These are phyloP conservation scores for Nicotiana sylvestris DNA, from an alignment of 257 asterid genomes.

Conservation along the genomic window DNA sequence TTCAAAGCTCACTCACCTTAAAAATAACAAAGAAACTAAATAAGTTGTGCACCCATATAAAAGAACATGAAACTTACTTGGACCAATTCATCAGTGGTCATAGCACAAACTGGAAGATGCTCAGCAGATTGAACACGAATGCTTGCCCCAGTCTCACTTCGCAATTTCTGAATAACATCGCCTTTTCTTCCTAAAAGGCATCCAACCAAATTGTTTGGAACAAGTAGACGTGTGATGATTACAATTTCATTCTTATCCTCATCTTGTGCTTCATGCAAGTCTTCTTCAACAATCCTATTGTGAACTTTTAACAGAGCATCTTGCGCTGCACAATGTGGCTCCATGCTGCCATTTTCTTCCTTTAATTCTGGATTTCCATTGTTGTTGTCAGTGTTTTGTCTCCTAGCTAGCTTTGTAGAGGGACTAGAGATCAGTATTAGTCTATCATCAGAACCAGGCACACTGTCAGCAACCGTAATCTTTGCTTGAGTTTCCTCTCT, in stretches of 20 bases:
- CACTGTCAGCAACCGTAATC: constrained; percentile 64
- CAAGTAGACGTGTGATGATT: constrained; percentile 69
- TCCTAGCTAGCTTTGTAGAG: constrained; percentile 43
- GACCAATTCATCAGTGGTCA: constrained; percentile 60
- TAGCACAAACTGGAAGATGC: constrained; percentile 60
- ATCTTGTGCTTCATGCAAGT: constrained; percentile 37
- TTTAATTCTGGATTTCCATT: constrained; percentile 16
- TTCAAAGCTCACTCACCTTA: background rate
- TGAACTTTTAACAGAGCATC: constrained; percentile 80
- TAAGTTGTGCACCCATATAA: background rate
- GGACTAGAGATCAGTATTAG: constrained; percentile 58
- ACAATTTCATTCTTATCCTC: constrained; percentile 35
- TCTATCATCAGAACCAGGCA: constrained; percentile 78
- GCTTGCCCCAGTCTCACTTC: constrained; percentile 76
- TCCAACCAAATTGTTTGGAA: constrained; percentile 59
- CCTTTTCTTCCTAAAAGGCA: constrained; percentile 77
- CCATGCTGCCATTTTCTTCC: constrained; percentile 28
- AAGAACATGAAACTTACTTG: constrained; percentile 42
- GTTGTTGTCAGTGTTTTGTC: constrained; percentile 22
- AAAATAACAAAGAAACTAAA: background rate
- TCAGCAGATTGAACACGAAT: constrained; percentile 71
- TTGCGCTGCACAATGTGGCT: constrained; percentile 77
- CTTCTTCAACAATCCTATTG: constrained; percentile 67
- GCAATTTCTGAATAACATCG: constrained; percentile 78
- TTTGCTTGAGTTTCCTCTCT: constrained; percentile 85